Evolutionary conservation across 176 grass and related monocot species (phyloP), one percentile per base, ranked within the genome.

Genomic region (Poa pratensis): DNA sequence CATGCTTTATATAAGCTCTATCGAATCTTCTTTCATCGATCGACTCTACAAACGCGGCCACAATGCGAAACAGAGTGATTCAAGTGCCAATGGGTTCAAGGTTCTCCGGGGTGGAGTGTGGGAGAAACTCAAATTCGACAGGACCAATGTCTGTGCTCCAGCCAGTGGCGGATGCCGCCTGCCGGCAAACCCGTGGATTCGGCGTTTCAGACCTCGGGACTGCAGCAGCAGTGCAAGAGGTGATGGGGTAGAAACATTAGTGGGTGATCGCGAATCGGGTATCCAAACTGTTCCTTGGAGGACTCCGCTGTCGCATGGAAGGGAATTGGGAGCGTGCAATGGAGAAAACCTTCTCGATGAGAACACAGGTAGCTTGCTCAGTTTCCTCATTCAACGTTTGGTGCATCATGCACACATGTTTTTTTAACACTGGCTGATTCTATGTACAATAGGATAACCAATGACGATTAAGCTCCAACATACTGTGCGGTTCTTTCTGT

Each of bases 1-100:
- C 79, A 73, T 81, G 80, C 7, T 70, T n/a, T 94, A 94, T 28
- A 90, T 94, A 78, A 89, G 73, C 85, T 91, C 89, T n/a, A 86
- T 94, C 83, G 92, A 94, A 63, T 74, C 82, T 28, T 91, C 89
- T 39, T 94, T 94, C 27, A 13, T 94, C 1, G 53, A 94, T 22
- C 88, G 86, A 54, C 80, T 94, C 2, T 24, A 84, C 73, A 91
- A 86, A 23, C 34, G 60, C 0, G 86, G 22, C 20, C 69, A 39
- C 6, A 13, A 59, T 23, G 40, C 18, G 6, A 80, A 79, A 37
- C 64, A 72, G 20, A 73, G 65, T 3, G 19, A 42, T 28, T 30
- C 42, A 22, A 66, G 27, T 32, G 24, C 18, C 48, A 17, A 27
- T 20, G 51, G 68, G 82, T 94, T 97, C 80, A 94, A 97, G 84